Percentiles rank a stretch among this genome's conserved stretches.
These are phyloP conservation scores for Trichoderma sp. DNA, from an alignment of 2,329 filamentous ascomycete species.

Conservation along the genomic window DNA sequence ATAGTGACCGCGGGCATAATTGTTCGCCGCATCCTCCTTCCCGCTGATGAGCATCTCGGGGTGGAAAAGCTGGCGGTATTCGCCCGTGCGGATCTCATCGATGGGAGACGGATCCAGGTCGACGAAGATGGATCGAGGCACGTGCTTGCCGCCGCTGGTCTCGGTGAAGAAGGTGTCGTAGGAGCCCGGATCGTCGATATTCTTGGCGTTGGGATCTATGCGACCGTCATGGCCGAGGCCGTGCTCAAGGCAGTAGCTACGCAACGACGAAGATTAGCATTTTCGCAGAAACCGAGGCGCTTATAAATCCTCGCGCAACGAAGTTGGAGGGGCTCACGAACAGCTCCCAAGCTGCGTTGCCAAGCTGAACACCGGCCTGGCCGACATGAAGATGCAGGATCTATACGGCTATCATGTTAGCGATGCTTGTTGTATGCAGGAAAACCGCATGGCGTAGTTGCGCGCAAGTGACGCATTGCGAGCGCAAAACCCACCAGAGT, in stretches of 20 bases:
- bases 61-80: constrained; percentile 68
- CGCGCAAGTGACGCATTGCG: background rate
- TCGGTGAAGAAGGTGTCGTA: constrained; percentile 74
- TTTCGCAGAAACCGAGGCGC: constrained; percentile 22
- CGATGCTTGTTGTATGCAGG: background rate
- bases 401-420: constrained; percentile 34
- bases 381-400: constrained; percentile 63
- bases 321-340: constrained; percentile 44
- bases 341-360: constrained; percentile 75
- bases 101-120: constrained; percentile 71
- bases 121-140: constrained; percentile 69
- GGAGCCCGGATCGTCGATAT: constrained; percentile 59
- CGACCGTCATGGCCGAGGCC: constrained; percentile 64
- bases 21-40: constrained; percentile 75
- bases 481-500: background rate
- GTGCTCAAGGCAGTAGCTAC: constrained; percentile 69
- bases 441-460: background rate
- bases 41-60: constrained; percentile 69
- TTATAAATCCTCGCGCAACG: background rate
- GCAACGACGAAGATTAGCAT: constrained; percentile 22
- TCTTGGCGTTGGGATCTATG: constrained; percentile 58
- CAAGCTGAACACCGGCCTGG: constrained; percentile 70
- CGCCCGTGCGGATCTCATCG: constrained; percentile 68
- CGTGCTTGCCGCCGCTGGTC: constrained; percentile 68
- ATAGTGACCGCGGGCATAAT: constrained; percentile 74